A percentile compares a stretch with the other conserved stretches of the same genome.
phyloP scores from a whole-genome alignment of 768 basidiomycete genomes.

The Lactarius pseudohatsudake region DNA sequence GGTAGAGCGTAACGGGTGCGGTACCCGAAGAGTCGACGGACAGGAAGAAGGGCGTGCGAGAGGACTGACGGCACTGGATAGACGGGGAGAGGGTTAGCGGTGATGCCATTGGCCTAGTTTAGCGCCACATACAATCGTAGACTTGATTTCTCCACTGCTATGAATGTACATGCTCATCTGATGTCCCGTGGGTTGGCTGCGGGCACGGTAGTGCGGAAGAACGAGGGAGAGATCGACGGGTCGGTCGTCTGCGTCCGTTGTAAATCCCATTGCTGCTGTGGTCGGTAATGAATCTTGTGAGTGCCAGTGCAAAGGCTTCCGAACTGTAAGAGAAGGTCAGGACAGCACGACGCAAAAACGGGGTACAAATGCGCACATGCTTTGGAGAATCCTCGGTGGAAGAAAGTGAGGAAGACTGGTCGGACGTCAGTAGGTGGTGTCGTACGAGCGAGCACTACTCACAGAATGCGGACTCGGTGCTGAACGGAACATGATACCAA shows the following conservation, averaged over 20 bases:
- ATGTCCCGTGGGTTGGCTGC: slow-evolving; percentile 67
- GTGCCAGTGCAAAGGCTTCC: slow-evolving; percentile 17
- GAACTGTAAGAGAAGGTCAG: slow-evolving; percentile 13
- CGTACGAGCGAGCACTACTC: background rate
- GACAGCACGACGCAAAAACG: background rate
- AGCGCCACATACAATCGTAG: slow-evolving; percentile 63
- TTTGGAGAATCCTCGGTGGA: slow-evolving; percentile 19
- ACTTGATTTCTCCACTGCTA: slow-evolving; percentile 54
- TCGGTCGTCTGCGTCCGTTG: slow-evolving; percentile 50
- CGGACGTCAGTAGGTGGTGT: background rate
- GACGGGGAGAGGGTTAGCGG: background rate
- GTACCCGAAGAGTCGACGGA: slow-evolving; percentile 56
- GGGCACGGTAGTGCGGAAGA: slow-evolving; percentile 77
- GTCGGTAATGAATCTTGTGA: slow-evolving; percentile 29
- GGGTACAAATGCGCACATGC: slow-evolving; percentile 9
- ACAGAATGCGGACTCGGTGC: slow-evolving; percentile 10
- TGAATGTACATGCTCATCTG: slow-evolving; percentile 69
- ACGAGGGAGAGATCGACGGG: slow-evolving; percentile 65
- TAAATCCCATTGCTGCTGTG: slow-evolving; percentile 52
- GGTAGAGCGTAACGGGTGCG: slow-evolving; percentile 72
- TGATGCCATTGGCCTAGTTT: background rate
- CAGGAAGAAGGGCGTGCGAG: slow-evolving; percentile 40
- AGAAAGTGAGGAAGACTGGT: slow-evolving; percentile 21
- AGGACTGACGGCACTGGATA: slow-evolving; percentile 35
- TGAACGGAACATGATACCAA: slow-evolving; percentile 18